These are phyloP conservation scores for Camellia sinensis DNA, from an alignment of 148 eudicot genomes.

Conservation along the genomic window DNA sequence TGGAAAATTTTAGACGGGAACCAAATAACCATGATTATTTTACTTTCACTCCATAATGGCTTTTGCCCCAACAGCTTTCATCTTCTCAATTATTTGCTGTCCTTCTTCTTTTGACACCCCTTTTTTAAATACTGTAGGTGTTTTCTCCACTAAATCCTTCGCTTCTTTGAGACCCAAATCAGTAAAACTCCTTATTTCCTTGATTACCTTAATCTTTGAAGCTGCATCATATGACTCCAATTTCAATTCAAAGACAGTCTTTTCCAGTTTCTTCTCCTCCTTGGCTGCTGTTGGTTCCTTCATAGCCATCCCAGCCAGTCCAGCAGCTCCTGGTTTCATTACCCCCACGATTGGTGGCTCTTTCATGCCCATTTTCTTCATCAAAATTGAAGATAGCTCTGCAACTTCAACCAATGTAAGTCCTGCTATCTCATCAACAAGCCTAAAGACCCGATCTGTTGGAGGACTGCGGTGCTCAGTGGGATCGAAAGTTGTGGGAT, in stretches of 20 bases:
- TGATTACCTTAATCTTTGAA: conserved; percentile 82
- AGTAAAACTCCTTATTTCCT: conserved; percentile 74
- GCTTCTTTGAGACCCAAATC: conserved; percentile 94
- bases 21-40: conserved; percentile 11
- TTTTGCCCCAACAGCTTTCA: conserved; percentile 80
- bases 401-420: conserved; percentile 65
- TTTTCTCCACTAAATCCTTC: conserved; percentile 92
- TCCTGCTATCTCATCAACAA: conserved; percentile 75
- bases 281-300: conserved; percentile 39
- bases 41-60: conserved; percentile 75
- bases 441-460: conserved; percentile 70
- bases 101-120: conserved; percentile 90
- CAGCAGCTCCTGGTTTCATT: conserved; percentile 75
- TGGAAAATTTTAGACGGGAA: background rate
- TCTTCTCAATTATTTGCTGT: conserved; percentile 74
- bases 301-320: conserved; percentile 45
- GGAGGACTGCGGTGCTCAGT: conserved; percentile 78
- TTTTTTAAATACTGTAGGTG: conserved; percentile 67
- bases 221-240: conserved; percentile 79
- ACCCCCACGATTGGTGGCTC: conserved; percentile 70
- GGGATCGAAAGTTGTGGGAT: conserved; percentile 81
- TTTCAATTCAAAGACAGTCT: conserved; percentile 83
- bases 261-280: conserved; percentile 69
- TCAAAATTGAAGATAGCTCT: conserved; percentile 57
- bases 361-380: conserved; percentile 76